Evolutionary conservation across 805 yeast species (phyloP).

Genomic region (Sungouiozyma intestinalis): DNA sequence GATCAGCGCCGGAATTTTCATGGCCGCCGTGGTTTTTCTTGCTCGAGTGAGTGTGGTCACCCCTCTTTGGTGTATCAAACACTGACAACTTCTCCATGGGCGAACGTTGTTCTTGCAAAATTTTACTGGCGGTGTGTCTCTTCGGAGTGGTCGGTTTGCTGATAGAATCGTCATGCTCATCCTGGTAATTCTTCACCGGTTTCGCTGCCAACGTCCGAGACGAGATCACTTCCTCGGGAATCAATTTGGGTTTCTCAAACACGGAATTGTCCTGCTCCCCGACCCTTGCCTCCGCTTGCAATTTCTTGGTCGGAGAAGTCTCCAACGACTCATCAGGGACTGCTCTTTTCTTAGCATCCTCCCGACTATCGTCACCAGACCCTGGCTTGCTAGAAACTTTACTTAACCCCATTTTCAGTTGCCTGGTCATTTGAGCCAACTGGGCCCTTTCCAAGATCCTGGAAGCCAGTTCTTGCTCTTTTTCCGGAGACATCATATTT

Average conservation of each 20-base stretch:
- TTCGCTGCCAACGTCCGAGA: background rate
- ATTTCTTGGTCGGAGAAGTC: background rate
- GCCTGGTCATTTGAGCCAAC: slow-evolving; percentile 29
- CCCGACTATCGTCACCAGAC: background rate
- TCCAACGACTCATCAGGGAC: slow-evolving; percentile 2
- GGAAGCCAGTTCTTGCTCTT: slow-evolving; percentile 25
- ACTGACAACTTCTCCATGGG: background rate
- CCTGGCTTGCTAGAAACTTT: slow-evolving; percentile 19
- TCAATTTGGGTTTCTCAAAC: background rate
- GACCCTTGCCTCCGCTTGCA: background rate
- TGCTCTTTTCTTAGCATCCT: slow-evolving; percentile 5
- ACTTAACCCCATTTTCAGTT: slow-evolving; percentile 24
- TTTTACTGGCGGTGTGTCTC: background rate
- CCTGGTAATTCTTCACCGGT: background rate
- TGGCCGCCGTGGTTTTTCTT: slow-evolving; percentile 2
- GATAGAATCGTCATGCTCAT: background rate
- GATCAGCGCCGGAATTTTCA: slow-evolving; percentile 26
- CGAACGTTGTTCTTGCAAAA: background rate
- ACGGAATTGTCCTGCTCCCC: background rate
- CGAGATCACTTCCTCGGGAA: background rate
- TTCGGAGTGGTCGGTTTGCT: slow-evolving; percentile 9
- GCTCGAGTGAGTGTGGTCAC: slow-evolving; percentile 1
- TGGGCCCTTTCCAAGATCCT: slow-evolving; percentile 28
- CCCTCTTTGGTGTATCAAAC: slow-evolving; percentile 2
- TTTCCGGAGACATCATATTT: slow-evolving; percentile 8